phyloP scores from a whole-genome alignment of 768 basidiomycete species.

The Leccinum fibrillosum region DNA sequence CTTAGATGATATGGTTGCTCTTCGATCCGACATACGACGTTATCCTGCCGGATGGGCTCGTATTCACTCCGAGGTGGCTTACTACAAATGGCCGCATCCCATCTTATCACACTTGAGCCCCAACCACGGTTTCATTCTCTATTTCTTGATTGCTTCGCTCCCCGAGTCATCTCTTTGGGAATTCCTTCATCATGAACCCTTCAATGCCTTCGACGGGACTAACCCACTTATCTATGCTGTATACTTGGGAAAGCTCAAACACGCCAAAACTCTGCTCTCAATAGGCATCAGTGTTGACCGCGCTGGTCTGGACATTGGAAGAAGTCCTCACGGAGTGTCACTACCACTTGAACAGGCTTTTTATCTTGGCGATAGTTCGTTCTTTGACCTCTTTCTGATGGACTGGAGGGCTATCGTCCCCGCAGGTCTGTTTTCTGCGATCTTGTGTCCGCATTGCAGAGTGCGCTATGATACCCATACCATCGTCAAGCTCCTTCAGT shows the following conservation, averaged over 20 bases:
- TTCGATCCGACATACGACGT: background rate
- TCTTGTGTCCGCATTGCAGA: background rate
- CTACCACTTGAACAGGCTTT: conserved; percentile 1
- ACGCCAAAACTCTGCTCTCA: background rate
- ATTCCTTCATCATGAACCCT: background rate
- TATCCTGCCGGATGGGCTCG: background rate
- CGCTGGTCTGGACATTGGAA: background rate
- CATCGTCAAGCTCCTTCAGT: background rate
- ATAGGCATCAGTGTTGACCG: background rate
- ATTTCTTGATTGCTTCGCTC: background rate
- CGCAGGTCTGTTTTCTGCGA: background rate
- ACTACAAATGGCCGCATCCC: too few species aligned
- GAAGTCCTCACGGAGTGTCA: background rate
- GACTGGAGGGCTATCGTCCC: background rate
- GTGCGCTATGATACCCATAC: background rate
- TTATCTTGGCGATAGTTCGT: rapidly evolving
- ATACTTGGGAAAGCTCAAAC: background rate
- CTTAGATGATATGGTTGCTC: background rate
- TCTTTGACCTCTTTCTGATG: background rate
- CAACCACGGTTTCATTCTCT: background rate
- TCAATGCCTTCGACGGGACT: conserved; percentile 1
- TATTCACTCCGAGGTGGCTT: background rate
- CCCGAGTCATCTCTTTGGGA: background rate
- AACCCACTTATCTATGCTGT: background rate
- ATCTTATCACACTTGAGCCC: background rate